Percentiles rank a stretch among this genome's conserved stretches.
Conservation (phyloP, 2,329 filamentous ascomycete genomes). For the Pestalotiopsis sp. region DNA sequence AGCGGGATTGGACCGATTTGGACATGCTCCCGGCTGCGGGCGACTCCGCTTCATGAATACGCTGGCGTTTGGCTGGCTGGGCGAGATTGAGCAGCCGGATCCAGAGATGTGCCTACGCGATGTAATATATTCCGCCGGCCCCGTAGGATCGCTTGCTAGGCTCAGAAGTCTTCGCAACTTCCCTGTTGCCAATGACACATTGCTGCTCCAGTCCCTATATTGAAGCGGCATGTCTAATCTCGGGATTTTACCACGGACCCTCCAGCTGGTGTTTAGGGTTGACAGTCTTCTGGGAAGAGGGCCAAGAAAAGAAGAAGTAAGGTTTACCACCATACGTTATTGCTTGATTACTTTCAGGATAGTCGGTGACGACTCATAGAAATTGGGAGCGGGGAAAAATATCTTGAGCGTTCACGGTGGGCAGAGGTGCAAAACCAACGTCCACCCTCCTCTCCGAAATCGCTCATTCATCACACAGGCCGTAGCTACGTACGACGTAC, state of each 20-base stretch:
- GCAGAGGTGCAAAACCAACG: too few relatives aligned
- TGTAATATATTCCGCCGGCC: slow-evolving; percentile 5
- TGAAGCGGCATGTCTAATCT: not conserved
- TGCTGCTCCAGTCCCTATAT: not conserved
- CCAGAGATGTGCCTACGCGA: slow-evolving; percentile 4
- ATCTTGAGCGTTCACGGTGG: too few relatives aligned
- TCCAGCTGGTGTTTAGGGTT: not conserved
- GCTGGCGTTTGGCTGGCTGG: not conserved
- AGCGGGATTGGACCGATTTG: not conserved
- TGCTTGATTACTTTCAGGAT: not conserved
- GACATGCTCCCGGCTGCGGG: not conserved
- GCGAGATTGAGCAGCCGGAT: slow-evolving; percentile 6
- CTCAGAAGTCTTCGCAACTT: not conserved
- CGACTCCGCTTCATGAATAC: not conserved
- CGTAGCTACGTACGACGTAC: too few relatives aligned
- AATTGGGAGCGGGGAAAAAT: too few relatives aligned
- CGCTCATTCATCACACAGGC: too few relatives aligned
- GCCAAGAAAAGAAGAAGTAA: not conserved
- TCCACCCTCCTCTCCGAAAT: too few relatives aligned
- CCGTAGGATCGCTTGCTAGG: not conserved
- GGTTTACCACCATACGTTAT: not conserved
- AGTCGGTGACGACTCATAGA: not conserved
- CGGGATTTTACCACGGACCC: not conserved
- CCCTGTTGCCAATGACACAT: slow-evolving; percentile 1
- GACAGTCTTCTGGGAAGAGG: not conserved